Conservation (phyloP, 176 grass and related monocot species). For the Oropetium thomaeum region DNA sequence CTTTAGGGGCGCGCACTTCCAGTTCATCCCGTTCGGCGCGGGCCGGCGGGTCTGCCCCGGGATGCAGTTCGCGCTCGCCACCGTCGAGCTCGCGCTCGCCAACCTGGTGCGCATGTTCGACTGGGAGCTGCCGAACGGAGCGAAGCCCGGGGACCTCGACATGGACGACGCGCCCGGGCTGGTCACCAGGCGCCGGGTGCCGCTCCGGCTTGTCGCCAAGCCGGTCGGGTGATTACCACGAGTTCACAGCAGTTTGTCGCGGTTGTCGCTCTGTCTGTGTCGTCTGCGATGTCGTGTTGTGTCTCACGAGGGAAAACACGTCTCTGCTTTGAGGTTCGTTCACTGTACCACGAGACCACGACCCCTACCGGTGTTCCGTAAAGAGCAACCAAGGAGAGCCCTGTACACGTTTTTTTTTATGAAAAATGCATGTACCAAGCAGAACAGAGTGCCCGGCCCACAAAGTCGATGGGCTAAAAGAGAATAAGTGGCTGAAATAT, state of each 20-base stretch:
- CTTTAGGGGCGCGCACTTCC: conserved; percentile 42
- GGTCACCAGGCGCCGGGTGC: neutral
- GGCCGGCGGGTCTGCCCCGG: conserved; percentile 44
- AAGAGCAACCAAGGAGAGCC: too few species aligned
- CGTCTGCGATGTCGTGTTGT: neutral
- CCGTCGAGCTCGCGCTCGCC: conserved; percentile 46
- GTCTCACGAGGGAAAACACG: too few species aligned
- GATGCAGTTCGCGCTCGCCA: conserved; percentile 50
- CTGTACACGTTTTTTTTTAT: too few species aligned
- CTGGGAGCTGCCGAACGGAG: conserved; percentile 49
- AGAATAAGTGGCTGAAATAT: neutral
- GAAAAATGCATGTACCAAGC: too few species aligned
- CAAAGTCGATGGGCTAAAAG: neutral
- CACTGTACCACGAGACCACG: too few species aligned
- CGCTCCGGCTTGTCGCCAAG: conserved; percentile 25
- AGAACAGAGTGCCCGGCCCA: too few species aligned
- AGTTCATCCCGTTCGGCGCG: conserved; percentile 50
- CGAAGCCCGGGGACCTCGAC: conserved; percentile 20
- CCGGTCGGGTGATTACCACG: neutral
- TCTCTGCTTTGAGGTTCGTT: too few species aligned
- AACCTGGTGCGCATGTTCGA: conserved; percentile 40
- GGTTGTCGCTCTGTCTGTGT: neutral
- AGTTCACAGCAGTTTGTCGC: neutral
- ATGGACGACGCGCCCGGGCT: conserved; percentile 44
- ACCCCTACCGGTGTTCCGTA: too few species aligned